Base-by-base conservation (phyloP, 75 land plant species). In the Adiantum capillusveneris region DNA sequence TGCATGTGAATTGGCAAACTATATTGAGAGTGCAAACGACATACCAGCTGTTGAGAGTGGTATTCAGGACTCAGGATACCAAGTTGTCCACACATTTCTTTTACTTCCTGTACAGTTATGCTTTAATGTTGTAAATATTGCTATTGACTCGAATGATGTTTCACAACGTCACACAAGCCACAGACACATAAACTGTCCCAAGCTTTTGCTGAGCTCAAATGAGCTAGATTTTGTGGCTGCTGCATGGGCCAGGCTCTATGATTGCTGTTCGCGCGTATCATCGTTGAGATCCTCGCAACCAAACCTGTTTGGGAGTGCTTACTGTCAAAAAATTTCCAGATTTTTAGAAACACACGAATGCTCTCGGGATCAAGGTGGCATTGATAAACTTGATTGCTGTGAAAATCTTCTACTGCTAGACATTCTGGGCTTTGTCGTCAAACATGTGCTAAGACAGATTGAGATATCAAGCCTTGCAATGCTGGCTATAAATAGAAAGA, bases 161-260 rank as follows among this genome's bases (percentile, higher is more conserved):
- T n/a, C 14, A 46, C 22, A 46, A 53, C 7, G 55, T 11, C 5
- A 13, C 3, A 53, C 6, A 53, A 12, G 29, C 25, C 24, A 24
- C 22, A 46, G 2, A 24, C 25, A 13, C 9, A 9, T 5, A 5
- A 9, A 34, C 3, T 34, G 37, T 34, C 9, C 37, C 7, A 34
- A 24, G 28, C 37, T 34, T 34, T 3, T 34, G 9, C 37, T 5
- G 9, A 17, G 7, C 39, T 25, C 57, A 57, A 24, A 14, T 26
- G 16, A 13, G 22, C 30, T 53, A n/a, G 75, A 77, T 54, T 31
- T 70, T 57, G 58, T 65, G 31, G 14, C 45, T 44, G 58, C 64
- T 62, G 31, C 49, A 24, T 84, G 82, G 81, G 65, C 59, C 28
- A 64, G 58, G 3, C 75, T 84, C 7, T 71, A 62, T 77, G 59